These are phyloP conservation scores for Durusdinium trenchii DNA, from an alignment of 73 alveolate species.

Conservation along the genomic window DNA sequence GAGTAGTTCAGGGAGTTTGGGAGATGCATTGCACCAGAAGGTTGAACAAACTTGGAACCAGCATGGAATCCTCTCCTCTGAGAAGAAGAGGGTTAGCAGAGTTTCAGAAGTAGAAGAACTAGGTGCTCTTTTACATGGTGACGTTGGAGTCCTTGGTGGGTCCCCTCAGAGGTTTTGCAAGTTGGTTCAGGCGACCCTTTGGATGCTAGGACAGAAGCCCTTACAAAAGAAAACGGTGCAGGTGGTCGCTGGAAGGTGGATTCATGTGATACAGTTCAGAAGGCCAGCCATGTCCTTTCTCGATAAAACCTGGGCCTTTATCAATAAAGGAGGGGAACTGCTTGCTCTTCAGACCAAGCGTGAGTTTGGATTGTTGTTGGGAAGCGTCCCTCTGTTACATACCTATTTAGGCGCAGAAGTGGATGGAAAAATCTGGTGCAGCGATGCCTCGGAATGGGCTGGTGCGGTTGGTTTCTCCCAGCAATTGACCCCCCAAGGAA, in stretches of 20 bases:
- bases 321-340: too few species aligned
- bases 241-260: constrained; percentile 35
- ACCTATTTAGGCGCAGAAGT: not conserved
- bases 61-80: not conserved
- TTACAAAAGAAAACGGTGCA: not conserved
- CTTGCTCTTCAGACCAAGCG: too few species aligned
- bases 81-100: not conserved
- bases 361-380: too few species aligned
- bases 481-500: not conserved
- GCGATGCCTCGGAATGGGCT: not conserved
- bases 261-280: not conserved
- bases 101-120: not conserved
- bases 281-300: not conserved
- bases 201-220: not conserved
- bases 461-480: not conserved
- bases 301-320: not conserved
- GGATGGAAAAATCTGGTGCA: not conserved
- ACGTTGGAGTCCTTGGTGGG: not conserved
- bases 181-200: not conserved
- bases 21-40: not conserved
- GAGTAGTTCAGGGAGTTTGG: not conserved
- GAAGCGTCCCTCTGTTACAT: too few species aligned
- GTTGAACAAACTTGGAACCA: not conserved
- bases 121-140: constrained; percentile 36
- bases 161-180: not conserved